Evolutionary conservation across 352 stramenopile genomes (phyloP).

Genomic region (Phytophthora constricta): DNA sequence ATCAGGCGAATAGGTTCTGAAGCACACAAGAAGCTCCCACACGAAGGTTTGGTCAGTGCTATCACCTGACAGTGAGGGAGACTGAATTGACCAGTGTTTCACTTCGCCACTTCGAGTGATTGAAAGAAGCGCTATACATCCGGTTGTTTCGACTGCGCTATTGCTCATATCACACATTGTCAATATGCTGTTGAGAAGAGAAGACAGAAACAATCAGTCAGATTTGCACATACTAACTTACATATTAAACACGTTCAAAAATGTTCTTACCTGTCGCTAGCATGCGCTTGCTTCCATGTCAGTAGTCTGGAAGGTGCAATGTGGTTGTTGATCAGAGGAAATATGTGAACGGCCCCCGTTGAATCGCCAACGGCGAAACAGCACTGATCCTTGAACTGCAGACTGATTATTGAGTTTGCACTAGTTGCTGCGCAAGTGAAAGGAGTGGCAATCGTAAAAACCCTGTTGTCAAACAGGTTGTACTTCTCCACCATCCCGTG

Average conservation of each 20-base stretch:
- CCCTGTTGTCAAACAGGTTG: constrained; percentile 36
- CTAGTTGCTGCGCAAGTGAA: constrained; percentile 13
- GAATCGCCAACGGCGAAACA: constrained; percentile 32
- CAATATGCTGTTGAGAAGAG: constrained; percentile 14
- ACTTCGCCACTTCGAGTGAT: constrained; percentile 50
- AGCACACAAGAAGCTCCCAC: constrained; percentile 55
- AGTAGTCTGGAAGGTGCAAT: neutral
- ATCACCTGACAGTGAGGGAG: neutral
- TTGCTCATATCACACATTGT: constrained; percentile 23
- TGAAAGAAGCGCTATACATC: constrained; percentile 32
- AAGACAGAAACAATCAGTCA: no score
- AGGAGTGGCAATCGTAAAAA: constrained; percentile 31
- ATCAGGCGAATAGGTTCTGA: constrained; percentile 46
- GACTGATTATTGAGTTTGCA: constrained; percentile 23
- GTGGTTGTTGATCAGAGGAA: constrained; percentile 11
- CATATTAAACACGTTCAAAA: no score
- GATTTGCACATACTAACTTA: neutral
- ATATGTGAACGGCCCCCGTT: constrained; percentile 21
- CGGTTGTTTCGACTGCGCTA: neutral
- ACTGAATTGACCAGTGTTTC: constrained; percentile 46
- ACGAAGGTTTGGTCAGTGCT: constrained; percentile 5
- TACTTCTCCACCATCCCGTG: constrained; percentile 41
- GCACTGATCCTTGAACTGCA: constrained; percentile 15
- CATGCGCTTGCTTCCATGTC: constrained; percentile 28
- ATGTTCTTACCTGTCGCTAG: constrained; percentile 31